phyloP scores from a whole-genome alignment of 2,329 filamentous ascomycete species.

The Botrytis medusae region DNA sequence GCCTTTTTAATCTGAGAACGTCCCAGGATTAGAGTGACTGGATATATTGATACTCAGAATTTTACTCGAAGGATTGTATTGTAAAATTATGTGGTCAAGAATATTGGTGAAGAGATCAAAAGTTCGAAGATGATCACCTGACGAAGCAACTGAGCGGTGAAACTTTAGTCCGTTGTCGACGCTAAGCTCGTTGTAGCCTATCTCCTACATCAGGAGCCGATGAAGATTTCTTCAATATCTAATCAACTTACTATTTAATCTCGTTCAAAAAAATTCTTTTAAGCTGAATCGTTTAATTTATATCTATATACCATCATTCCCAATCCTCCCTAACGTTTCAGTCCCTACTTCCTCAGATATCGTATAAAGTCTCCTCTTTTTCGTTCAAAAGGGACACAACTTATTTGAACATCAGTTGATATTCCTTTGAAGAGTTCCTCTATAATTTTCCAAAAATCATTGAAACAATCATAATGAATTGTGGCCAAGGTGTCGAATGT shows the following conservation, averaged over 20 bases:
- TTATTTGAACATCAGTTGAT: background rate
- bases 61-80: too few relatives aligned
- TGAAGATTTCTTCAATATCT: background rate
- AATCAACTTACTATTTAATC: background rate
- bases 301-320: background rate
- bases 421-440: rapidly evolving
- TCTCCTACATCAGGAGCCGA: background rate
- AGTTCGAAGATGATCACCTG: conserved; percentile 7
- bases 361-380: background rate
- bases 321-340: background rate
- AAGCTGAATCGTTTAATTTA: background rate
- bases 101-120: background rate
- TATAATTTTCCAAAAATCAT: background rate
- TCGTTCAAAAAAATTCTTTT: background rate
- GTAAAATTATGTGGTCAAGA: background rate
- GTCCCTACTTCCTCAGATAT: background rate
- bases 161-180: background rate
- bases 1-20: too few relatives aligned
- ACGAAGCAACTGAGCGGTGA: background rate
- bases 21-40: conserved; percentile 44
- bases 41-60: too few relatives aligned
- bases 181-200: background rate
- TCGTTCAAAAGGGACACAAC: background rate
- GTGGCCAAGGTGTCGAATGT: background rate
- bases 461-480: background rate